Conservation (phyloP, 164 flowering plant genomes). For the Kingdonia uniflora region DNA sequence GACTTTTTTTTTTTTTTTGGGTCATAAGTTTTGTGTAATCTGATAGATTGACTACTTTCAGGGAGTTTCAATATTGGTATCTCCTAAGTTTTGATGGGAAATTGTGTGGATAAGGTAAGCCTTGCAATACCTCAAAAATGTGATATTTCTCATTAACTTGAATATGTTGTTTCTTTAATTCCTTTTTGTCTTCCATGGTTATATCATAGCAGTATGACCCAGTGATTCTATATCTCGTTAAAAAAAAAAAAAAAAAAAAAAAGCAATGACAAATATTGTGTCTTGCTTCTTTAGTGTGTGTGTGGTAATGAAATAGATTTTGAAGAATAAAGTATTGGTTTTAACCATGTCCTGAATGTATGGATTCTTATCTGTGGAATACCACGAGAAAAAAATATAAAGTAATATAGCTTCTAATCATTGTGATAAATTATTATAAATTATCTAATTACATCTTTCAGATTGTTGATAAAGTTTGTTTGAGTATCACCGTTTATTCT, state of each 20-base stretch:
- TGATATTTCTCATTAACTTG: not conserved
- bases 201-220: not conserved
- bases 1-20: no score
- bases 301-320: no score
- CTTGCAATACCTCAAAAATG: not conserved
- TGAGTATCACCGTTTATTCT: not conserved
- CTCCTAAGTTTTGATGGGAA: constrained; percentile 9
- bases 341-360: no score
- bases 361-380: no score
- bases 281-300: not conserved
- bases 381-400: no score
- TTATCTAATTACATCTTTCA: not conserved
- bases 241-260: no score
- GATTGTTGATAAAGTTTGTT: not conserved
- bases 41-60: no score
- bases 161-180: not conserved
- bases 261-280: not conserved
- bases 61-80: no score
- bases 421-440: not conserved
- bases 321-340: no score
- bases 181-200: not conserved
- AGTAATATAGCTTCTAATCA: no score
- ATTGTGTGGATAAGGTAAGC: constrained; percentile 7
- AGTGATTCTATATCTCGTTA: no score
- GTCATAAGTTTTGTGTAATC: no score